These are phyloP conservation scores for Wallacemonas sp. DNA, from an alignment of 208 protist species.

Conservation along the genomic window DNA sequence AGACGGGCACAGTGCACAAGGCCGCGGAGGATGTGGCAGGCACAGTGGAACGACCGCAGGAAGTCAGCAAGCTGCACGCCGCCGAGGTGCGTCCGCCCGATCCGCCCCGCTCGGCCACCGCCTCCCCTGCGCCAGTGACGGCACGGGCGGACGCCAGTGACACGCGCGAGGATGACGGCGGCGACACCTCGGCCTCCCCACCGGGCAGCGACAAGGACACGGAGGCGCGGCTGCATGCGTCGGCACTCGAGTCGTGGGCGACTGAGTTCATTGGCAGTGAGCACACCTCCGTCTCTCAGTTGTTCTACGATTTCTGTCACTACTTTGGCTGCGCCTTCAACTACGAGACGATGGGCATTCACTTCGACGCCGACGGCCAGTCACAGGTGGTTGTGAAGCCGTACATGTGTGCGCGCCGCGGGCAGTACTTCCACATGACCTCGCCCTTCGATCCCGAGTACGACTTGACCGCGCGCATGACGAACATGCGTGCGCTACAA, in stretches of 20 bases:
- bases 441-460: constrained; percentile 84
- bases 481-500: constrained; percentile 75
- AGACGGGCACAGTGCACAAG: no score
- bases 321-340: constrained; percentile 85
- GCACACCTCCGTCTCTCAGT: constrained; percentile 37
- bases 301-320: constrained; percentile 81
- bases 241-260: constrained; percentile 18
- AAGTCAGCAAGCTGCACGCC: not conserved
- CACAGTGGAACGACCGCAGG: no score
- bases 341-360: constrained; percentile 73
- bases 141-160: not conserved
- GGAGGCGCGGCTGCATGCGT: not conserved
- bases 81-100: not conserved
- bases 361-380: constrained; percentile 50
- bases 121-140: not conserved
- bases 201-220: no score
- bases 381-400: constrained; percentile 76
- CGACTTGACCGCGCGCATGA: constrained; percentile 83
- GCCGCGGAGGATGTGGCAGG: no score
- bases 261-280: constrained; percentile 33
- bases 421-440: constrained; percentile 82
- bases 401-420: constrained; percentile 51
- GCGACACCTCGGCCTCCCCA: no score
- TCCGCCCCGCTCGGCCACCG: not conserved
- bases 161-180: constrained; percentile 10